phyloP scores from a whole-genome alignment of 495 filamentous ascomycete genomes.

The Sabuloglossum arenarium region DNA sequence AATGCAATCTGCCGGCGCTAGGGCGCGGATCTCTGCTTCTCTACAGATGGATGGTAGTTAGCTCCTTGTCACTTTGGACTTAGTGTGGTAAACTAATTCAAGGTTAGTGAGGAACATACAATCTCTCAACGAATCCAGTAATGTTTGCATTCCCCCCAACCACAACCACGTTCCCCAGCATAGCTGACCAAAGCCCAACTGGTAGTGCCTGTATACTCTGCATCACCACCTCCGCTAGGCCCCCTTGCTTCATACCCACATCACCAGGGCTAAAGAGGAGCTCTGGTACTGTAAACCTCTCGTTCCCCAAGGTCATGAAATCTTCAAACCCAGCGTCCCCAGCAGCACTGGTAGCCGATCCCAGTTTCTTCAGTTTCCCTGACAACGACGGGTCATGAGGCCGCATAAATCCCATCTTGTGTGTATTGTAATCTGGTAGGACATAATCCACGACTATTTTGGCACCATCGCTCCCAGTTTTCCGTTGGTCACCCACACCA shows the following conservation, averaged over 20 bases:
- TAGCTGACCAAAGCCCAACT: conserved; percentile 48
- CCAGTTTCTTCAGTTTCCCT: conserved; percentile 27
- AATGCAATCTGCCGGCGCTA: conserved; percentile 56
- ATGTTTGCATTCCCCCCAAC: conserved; percentile 73
- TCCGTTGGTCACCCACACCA: conserved; percentile 22
- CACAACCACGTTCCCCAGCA: conserved; percentile 72
- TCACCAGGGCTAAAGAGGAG: conserved; percentile 71
- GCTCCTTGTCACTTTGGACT: neutral
- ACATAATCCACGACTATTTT: conserved; percentile 74
- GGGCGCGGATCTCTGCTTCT: conserved; percentile 49
- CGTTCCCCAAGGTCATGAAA: conserved; percentile 68
- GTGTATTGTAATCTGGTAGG: conserved; percentile 70
- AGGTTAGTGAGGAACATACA: conserved; percentile 23
- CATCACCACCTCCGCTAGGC: conserved; percentile 59
- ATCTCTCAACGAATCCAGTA: conserved; percentile 59
- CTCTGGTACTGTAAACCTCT: conserved; percentile 82
- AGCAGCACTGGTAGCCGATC: conserved; percentile 8
- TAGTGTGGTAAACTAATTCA: neutral
- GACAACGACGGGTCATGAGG: conserved; percentile 48
- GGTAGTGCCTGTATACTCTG: conserved; percentile 63
- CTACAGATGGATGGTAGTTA: conserved; percentile 11
- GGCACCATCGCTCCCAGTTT: conserved; percentile 12
- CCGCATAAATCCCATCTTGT: conserved; percentile 48
- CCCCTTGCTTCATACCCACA: conserved; percentile 71
- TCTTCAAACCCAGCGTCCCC: conserved; percentile 46